These are phyloP conservation scores for Calonectria pauciramosa DNA, from an alignment of 2,329 filamentous ascomycete species.

Conservation along the genomic window DNA sequence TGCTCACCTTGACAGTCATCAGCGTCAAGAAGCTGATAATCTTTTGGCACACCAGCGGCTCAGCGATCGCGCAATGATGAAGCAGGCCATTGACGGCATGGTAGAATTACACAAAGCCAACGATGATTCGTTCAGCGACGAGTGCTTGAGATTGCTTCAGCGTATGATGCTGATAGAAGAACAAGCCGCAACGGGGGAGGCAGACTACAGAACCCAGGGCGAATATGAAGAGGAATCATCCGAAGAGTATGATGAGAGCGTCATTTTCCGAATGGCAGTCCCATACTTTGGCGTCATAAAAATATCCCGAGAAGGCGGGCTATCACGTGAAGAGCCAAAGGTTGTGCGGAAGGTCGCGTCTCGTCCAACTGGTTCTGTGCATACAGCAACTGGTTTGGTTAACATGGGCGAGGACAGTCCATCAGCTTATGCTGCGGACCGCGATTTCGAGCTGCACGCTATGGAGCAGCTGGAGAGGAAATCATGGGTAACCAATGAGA, in stretches of 20 bases:
- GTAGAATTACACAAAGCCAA: not conserved
- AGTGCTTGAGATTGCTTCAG: not conserved
- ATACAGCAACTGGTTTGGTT: not conserved
- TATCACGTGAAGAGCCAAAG: not conserved
- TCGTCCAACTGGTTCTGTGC: not conserved
- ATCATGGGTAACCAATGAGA: not conserved
- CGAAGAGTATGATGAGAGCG: not conserved
- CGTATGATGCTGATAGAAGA: not conserved
- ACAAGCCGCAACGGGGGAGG: not conserved
- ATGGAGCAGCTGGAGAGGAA: not conserved
- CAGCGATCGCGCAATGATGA: constrained; percentile 17
- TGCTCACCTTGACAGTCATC: constrained; percentile 11
- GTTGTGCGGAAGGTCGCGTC: not conserved
- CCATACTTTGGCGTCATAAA: not conserved
- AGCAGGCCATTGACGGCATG: constrained; percentile 18
- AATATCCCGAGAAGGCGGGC: not conserved
- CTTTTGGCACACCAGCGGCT: constrained; percentile 13
- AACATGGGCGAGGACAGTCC: not conserved
- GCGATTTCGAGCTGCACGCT: not conserved
- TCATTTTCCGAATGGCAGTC: not conserved
- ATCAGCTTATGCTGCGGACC: not conserved
- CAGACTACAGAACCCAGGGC: not conserved
- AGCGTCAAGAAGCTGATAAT: not conserved
- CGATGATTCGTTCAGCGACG: not conserved
- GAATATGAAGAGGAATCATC: not conserved